Evolutionary conservation across 75 land plant genomes (phyloP).

Genomic region (Pseudotsuga menziesii): DNA sequence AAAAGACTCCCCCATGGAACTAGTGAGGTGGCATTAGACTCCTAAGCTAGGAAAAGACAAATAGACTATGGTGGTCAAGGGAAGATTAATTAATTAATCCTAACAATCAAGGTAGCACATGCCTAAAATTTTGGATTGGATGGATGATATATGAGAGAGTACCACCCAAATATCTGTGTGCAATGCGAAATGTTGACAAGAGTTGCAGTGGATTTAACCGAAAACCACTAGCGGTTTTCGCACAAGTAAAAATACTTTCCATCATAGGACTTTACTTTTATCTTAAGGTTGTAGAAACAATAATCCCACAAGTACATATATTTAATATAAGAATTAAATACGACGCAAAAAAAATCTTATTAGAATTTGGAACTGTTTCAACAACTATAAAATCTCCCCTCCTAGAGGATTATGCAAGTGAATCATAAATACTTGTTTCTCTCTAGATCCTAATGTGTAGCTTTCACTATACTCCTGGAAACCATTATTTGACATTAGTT

Average conservation of each 20-base stretch:
- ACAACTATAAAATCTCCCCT: too few relatives aligned
- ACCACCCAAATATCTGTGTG: neutral
- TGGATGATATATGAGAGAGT: neutral
- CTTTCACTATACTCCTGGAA: neutral
- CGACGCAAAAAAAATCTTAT: too few relatives aligned
- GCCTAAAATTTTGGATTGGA: neutral
- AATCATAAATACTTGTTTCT: neutral
- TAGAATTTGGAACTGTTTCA: too few relatives aligned
- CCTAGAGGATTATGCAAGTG: too few relatives aligned
- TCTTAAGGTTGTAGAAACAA: neutral
- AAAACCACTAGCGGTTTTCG: neutral
- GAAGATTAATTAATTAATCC: too few relatives aligned
- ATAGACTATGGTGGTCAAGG: too few relatives aligned
- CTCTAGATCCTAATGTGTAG: too few relatives aligned
- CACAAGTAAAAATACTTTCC: neutral
- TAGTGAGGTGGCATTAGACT: too few relatives aligned
- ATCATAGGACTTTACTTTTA: neutral
- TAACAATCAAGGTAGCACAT: neutral
- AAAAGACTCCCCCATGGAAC: too few relatives aligned
- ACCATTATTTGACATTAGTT: neutral
- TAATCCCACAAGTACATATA: too few relatives aligned
- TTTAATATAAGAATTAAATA: too few relatives aligned
- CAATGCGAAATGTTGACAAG: neutral
- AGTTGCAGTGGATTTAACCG: neutral
- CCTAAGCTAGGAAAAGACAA: too few relatives aligned